Conservation (phyloP, 2,329 filamentous ascomycete species). For the Aspergillus pseudonomiae region DNA sequence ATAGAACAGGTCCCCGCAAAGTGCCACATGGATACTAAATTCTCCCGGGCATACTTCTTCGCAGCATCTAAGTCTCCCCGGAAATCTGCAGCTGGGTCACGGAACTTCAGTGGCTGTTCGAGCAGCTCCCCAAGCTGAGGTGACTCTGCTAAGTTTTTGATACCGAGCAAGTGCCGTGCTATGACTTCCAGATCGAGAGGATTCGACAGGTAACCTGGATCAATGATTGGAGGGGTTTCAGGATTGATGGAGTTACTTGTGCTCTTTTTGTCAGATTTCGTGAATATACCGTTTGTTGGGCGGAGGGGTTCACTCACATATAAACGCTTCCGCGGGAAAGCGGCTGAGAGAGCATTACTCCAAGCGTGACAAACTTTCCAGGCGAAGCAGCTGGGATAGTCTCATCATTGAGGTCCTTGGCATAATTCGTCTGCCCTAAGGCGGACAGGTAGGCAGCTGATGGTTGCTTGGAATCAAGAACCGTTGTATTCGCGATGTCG, state of each 20-base stretch:
- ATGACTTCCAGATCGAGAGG: no score
- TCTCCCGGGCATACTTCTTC: constrained; percentile 10
- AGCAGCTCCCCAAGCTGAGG: constrained; percentile 13
- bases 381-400: constrained; percentile 11
- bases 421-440: constrained; percentile 13
- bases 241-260: fast-evolving
- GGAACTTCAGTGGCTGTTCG: constrained; percentile 20
- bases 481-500: constrained; percentile 2
- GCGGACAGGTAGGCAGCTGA: constrained; percentile 13
- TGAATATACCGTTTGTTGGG: no score
- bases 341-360: constrained; percentile 14
- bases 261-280: no score
- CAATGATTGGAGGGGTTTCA: no score
- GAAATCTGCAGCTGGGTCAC: constrained; percentile 10
- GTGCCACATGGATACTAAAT: constrained; percentile 14
- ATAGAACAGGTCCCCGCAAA: constrained; percentile 13
- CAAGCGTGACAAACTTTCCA: constrained; percentile 14
- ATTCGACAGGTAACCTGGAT: no score
- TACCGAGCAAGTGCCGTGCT: no score
- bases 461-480: constrained; percentile 13
- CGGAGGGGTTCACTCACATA: neutral
- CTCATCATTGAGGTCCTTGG: constrained; percentile 12
- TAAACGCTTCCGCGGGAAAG: constrained; percentile 13
- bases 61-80: constrained; percentile 11
- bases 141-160: no score